Conservation (phyloP, 1,284 basidiomycete species). For the Cutaneotrichosporon cavernicola region DNA sequence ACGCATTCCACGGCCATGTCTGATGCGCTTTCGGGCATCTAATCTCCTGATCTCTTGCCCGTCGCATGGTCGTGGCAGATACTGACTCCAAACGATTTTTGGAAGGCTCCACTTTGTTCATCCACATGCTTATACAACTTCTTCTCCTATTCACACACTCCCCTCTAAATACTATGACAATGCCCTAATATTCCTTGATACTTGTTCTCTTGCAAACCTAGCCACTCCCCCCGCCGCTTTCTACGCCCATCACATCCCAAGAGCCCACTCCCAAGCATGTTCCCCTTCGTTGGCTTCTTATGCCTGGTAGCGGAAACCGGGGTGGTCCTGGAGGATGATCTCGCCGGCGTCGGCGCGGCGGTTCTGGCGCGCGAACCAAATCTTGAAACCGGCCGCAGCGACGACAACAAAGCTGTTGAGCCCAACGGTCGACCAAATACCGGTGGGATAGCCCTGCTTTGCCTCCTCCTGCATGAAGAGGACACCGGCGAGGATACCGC, state of each 20-base stretch:
- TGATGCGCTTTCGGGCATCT: too few relatives aligned
- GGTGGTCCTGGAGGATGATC: slow-evolving; percentile 19
- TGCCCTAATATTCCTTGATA: not conserved
- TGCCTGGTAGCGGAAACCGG: slow-evolving; percentile 20
- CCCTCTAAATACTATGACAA: not conserved
- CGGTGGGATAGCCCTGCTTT: slow-evolving; percentile 20
- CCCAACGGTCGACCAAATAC: slow-evolving; percentile 23
- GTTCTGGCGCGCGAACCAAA: slow-evolving; percentile 22
- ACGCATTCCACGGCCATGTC: too few relatives aligned
- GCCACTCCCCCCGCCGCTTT: not conserved
- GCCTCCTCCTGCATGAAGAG: slow-evolving; percentile 26
- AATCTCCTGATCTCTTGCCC: too few relatives aligned
- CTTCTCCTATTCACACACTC: not conserved
- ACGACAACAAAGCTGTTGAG: slow-evolving; percentile 14
- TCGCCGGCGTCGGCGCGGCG: slow-evolving; percentile 16
- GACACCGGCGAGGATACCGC: slow-evolving; percentile 25
- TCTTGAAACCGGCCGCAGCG: slow-evolving; percentile 2
- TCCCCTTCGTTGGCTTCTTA: not conserved
- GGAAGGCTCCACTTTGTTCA: not conserved
- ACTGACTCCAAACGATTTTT: not conserved
- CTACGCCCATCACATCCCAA: not conserved
- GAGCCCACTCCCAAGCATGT: not conserved
- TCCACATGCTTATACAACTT: not conserved
- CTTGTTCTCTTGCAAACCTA: not conserved
- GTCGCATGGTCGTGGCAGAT: too few relatives aligned